These are phyloP conservation scores for Gryganskiella cystojenkinii DNA, from an alignment of 192 early-diverging fungal genomes.

Conservation along the genomic window DNA sequence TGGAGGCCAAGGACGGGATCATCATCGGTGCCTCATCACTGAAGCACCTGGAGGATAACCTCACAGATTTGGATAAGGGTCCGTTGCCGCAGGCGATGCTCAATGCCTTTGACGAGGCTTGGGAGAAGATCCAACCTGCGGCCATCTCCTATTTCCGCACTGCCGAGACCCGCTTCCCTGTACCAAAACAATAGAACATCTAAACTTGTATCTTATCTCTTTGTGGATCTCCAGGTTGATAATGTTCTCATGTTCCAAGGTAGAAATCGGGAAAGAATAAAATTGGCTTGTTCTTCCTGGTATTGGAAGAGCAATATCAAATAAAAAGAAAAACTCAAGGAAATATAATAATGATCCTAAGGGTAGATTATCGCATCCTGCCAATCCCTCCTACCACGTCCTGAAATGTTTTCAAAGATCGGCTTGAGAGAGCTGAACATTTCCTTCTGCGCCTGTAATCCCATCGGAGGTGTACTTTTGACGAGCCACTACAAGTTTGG, in stretches of 20 bases:
- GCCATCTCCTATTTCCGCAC: no score
- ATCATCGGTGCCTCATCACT: conserved; percentile 52
- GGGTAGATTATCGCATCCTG: background rate
- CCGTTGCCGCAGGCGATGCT: conserved; percentile 61
- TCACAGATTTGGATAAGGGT: conserved; percentile 59
- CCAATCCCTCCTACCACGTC: no score
- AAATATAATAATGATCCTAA: background rate
- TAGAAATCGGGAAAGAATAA: no score
- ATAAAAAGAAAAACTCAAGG: background rate
- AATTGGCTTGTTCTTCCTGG: no score
- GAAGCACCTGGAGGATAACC: conserved; percentile 50
- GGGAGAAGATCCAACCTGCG: conserved; percentile 55
- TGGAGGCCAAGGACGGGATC: conserved; percentile 27
- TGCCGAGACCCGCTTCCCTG: no score
- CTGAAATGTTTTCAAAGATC: background rate
- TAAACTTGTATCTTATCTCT: no score
- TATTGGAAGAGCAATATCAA: background rate
- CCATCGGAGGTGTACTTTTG: no score
- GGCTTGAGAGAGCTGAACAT: background rate
- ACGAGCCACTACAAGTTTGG: no score
- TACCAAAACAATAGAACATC: no score
- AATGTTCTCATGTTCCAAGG: no score
- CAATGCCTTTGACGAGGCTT: conserved; percentile 64
- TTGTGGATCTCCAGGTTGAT: no score
- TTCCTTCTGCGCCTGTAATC: background rate